Base-by-base conservation (phyloP, 495 filamentous ascomycete species). In the Paragyromitra xinjiangensis region DNA sequence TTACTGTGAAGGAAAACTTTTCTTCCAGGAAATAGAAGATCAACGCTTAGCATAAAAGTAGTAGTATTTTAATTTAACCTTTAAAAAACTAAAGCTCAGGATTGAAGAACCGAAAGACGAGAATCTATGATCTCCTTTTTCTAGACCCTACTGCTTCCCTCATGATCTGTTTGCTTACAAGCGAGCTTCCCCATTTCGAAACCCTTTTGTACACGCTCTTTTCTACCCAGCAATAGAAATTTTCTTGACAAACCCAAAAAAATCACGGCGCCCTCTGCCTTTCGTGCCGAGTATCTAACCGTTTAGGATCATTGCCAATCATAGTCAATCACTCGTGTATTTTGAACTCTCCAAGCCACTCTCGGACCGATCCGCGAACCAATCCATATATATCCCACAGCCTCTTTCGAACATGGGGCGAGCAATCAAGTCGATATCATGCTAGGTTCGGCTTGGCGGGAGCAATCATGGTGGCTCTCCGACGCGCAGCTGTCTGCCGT, bases 341-440 rank as follows among this genome's bases (percentile, higher is more conserved):
- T 56, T 29, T 56, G 24, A 56, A 29, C 53, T 12, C 24, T 56
- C 22, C 53, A 56, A 56, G 53, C 22, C 24, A 16, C 50, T 9
- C 42, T 61, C 66, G 3, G 56, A 39, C 26, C 63, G 40, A 6
- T 75, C 44, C 16, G 62, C 68, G 22, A 56, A 34, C 2, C 50
- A 64, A 34, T 75, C 72, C 66, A 71, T 75, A 19, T 71, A 71
- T 14, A 12, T 29, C 53, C 8, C 24, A 26, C 24, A 12, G 11
- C 26, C 3, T 22, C 19, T 26, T 24, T 9, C 19, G 8, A 22
- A 55, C 22, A 26, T 12, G 2, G 22, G 11, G 19, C 19, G 9
- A 26, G 11, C 4, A 70, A 67, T 61, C 7, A 80, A 77, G 40
- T 80, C 76, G 16, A 78, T 71, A 61, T 78, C 75, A 11, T 80